Evolutionary conservation across 2,329 filamentous ascomycete species (phyloP), one percentile per base, ranked within the genome.

Genomic region (Colletotrichum godetiae): DNA sequence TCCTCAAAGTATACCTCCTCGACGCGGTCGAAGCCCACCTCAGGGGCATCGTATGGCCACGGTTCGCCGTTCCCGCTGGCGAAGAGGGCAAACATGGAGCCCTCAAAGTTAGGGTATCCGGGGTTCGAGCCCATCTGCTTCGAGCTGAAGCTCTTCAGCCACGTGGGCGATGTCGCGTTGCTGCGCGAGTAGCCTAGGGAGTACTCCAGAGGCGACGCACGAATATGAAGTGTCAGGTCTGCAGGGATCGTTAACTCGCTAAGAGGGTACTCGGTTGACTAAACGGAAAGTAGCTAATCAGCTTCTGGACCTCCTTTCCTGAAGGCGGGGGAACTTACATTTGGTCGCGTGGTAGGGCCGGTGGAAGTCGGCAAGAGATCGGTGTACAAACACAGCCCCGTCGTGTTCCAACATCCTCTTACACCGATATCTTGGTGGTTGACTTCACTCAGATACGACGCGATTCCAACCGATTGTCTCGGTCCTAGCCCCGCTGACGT

Each of bases 391-490:
- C 78, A 79, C 6, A 78, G 27, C 2, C 78, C 76, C 1, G 73
- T 75, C 15, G 72, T 55, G 19, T 76, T 73, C 22, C 71, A 69
- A 22, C 79, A 80, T 0, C 78, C 78, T 22, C 78, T 74, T 8
- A 80, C 72, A 0, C 77, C 76, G 37, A 80, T 75, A 35, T 80
- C 78, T 13, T 80, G 77, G 24, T 79, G 79, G 19, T 75, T 75
- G 6, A 74, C 64, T 29, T 80, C 78, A 29, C 75, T 78, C 7
- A 78, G 72, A 33, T 79, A 80, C 7, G 77, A 73, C 7, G 78
- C 78, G 19, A 80, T 74, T 0, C 79, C 78, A 3, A 80, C 69
- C 6, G 77, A 76, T 46, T 80, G 77, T 3, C 71, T 67, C 2
- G 74, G 68, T 0, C 76, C 76, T 1, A 80, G 58, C 2, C 67